Conservation (phyloP, 257 asterid species). For the Paraleonurus japonicus region DNA sequence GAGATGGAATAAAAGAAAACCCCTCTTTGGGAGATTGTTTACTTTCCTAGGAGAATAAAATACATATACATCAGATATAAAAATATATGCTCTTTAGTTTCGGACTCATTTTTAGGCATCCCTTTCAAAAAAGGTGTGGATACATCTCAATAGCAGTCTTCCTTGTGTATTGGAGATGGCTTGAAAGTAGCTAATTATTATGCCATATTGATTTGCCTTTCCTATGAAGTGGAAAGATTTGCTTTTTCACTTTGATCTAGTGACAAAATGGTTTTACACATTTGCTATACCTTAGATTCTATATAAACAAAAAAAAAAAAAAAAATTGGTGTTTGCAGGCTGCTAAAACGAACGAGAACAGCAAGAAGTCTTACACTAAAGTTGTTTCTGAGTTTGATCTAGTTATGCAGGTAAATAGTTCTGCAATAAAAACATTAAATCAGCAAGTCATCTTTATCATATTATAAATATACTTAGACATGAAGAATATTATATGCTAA, state of each 20-base stretch:
- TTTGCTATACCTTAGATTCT: slow-evolving; percentile 7
- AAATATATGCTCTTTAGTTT: background rate
- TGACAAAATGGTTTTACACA: slow-evolving; percentile 13
- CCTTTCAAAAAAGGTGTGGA: slow-evolving; percentile 1
- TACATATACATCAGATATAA: background rate
- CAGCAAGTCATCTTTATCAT: slow-evolving; percentile 15
- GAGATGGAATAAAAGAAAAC: background rate
- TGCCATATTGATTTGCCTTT: background rate
- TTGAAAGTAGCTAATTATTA: background rate
- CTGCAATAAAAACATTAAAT: slow-evolving; percentile 10
- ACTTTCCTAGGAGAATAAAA: background rate
- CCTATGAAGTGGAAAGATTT: slow-evolving; percentile 17
- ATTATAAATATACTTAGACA: background rate
- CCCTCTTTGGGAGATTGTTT: background rate
- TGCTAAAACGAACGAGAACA: slow-evolving; percentile 55
- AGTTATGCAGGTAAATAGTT: slow-evolving; percentile 80
- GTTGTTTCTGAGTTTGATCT: slow-evolving; percentile 92
- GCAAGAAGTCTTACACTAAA: slow-evolving; percentile 43
- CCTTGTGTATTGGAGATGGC: slow-evolving; percentile 6
- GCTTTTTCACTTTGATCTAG: slow-evolving; percentile 19
- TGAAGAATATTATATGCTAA: background rate
- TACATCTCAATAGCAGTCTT: background rate
- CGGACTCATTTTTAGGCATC: slow-evolving; percentile 1
- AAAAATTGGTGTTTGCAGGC: slow-evolving; percentile 43
- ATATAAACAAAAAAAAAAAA: background rate